Conservation (phyloP, 2,329 filamentous ascomycete species). For the Phialophora tarda region DNA sequence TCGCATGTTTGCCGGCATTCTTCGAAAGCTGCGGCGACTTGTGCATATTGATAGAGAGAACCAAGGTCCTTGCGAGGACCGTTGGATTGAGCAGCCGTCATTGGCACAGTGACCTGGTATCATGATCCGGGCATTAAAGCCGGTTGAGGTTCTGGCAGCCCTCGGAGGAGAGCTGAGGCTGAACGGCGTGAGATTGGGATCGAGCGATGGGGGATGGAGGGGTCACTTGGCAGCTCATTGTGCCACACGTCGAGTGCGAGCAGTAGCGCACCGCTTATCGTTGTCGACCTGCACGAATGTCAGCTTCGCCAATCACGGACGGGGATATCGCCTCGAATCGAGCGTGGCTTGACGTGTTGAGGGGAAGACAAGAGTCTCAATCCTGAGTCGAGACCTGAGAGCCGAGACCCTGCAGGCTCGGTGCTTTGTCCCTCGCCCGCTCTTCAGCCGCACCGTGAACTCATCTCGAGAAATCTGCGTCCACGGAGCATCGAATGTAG, state of each 20-base stretch:
- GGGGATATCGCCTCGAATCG: background rate
- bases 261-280: background rate
- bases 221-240: background rate
- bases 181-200: background rate
- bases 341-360: background rate
- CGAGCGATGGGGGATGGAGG: background rate
- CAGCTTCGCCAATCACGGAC: background rate
- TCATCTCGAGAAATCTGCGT: background rate
- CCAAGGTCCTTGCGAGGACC: slow-evolving; percentile 4
- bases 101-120: background rate
- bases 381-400: background rate
- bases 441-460: background rate
- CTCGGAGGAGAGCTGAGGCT: background rate
- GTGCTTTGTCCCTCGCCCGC: background rate
- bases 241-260: background rate
- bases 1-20: slow-evolving; percentile 9
- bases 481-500: background rate
- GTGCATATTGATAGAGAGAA: slow-evolving; percentile 4
- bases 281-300: background rate
- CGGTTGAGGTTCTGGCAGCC: background rate
- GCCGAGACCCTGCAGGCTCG: background rate
- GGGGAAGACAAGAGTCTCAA: background rate
- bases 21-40: slow-evolving; percentile 1
- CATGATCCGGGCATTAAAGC: background rate
- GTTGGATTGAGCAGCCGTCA: background rate